Conservation (phyloP, 1,284 basidiomycete species). For the Cryptococcus floricola region DNA sequence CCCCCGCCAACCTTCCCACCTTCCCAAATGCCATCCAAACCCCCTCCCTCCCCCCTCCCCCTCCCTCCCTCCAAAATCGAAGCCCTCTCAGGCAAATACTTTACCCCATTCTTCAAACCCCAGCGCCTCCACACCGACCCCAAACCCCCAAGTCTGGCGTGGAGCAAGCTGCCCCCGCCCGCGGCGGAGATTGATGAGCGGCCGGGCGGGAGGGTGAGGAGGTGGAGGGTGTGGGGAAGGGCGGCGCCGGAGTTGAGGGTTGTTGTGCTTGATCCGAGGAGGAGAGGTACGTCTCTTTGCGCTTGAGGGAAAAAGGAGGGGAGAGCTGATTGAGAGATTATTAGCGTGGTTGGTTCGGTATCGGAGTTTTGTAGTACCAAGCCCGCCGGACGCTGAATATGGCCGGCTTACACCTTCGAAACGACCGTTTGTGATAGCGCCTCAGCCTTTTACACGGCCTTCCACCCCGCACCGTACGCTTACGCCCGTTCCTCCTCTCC, state of each 20-base stretch:
- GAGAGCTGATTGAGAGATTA: background rate
- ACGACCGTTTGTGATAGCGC: background rate
- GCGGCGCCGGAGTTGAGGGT: conserved; percentile 16
- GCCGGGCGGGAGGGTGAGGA: conserved; percentile 16
- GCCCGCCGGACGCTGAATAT: background rate
- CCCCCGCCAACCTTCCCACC: no score
- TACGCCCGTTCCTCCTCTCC: background rate
- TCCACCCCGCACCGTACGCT: background rate
- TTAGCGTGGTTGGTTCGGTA: background rate
- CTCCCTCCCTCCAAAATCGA: conserved; percentile 3
- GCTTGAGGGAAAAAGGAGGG: background rate
- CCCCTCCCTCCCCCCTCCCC: background rate
- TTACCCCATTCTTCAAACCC: conserved; percentile 12
- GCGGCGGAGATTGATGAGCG: conserved; percentile 29
- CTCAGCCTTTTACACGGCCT: background rate
- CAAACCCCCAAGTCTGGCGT: conserved; percentile 12
- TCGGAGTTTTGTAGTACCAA: background rate
- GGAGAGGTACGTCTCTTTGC: conserved; percentile 19
- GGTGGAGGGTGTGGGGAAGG: conserved; percentile 28
- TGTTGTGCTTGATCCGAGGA: conserved; percentile 26
- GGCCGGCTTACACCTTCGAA: background rate
- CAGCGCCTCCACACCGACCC: conserved; percentile 11
- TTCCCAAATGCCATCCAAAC: background rate
- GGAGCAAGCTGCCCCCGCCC: conserved; percentile 20
- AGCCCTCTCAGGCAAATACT: conserved; percentile 5